Evolutionary conservation across 805 yeast genomes (phyloP).

Genomic region (Scheffersomyces ergatensis): DNA sequence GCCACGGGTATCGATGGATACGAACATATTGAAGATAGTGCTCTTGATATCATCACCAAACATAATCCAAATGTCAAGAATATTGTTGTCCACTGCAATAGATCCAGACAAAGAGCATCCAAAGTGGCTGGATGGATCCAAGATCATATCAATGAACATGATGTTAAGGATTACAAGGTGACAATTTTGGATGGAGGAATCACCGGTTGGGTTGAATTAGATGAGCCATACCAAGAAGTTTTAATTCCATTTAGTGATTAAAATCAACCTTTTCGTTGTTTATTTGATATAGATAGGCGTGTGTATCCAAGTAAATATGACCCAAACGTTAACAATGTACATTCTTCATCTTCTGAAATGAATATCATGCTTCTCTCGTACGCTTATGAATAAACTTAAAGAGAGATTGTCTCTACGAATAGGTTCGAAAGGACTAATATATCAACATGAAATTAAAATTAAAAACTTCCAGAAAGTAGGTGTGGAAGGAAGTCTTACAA

Average conservation of each 20-base stretch:
- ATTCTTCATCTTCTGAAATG: too few relatives aligned
- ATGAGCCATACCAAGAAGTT: constrained; percentile 3
- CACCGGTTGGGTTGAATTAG: constrained; percentile 17
- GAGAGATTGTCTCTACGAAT: too few relatives aligned
- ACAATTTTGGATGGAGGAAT: constrained; percentile 20
- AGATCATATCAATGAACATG: constrained; percentile 12
- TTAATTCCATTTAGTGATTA: not conserved
- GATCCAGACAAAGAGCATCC: constrained; percentile 16
- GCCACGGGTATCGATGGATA: constrained; percentile 17
- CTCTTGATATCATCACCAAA: constrained; percentile 11
- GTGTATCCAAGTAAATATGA: too few relatives aligned
- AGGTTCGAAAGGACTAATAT: too few relatives aligned
- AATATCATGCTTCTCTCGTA: too few relatives aligned
- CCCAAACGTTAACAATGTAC: too few relatives aligned
- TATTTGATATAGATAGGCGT: too few relatives aligned
- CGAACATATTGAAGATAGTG: constrained; percentile 8
- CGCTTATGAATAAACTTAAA: too few relatives aligned
- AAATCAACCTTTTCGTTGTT: too few relatives aligned
- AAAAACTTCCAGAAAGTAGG: too few relatives aligned
- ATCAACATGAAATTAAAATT: too few relatives aligned
- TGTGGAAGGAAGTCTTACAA: too few relatives aligned
- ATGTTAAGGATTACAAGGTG: constrained; percentile 12
- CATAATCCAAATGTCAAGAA: constrained; percentile 9
- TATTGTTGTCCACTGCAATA: constrained; percentile 19
- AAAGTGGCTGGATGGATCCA: constrained; percentile 21